Conservation (phyloP, 108 stramenopile genomes). For the Fragilaria radians region DNA sequence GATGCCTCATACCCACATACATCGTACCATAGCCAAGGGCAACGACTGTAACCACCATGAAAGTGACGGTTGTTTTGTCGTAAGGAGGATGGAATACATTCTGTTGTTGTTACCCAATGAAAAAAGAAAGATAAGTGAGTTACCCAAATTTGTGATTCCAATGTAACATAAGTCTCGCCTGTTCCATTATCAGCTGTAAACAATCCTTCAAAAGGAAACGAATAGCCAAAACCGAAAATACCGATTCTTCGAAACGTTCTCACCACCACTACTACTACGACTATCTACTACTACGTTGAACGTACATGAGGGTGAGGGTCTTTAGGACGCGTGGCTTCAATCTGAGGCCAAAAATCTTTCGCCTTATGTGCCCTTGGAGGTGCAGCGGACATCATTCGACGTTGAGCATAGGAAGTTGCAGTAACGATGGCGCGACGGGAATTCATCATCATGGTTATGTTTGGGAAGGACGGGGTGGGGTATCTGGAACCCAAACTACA, state of each 20-base stretch:
- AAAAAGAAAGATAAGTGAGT: no score
- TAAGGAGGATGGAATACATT: constrained; percentile 44
- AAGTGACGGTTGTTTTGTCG: constrained; percentile 17
- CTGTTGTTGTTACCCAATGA: constrained; percentile 12
- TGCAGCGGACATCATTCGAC: constrained; percentile 41
- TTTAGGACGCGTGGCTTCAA: constrained; percentile 54
- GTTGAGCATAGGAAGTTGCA: no score
- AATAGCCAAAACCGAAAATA: no score
- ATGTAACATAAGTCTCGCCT: no score
- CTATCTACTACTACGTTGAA: no score
- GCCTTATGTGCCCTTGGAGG: constrained; percentile 84
- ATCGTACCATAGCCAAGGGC: constrained; percentile 67
- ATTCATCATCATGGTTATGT: background rate
- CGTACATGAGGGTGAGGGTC: constrained; percentile 53
- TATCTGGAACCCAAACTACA: background rate
- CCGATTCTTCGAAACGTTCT: no score
- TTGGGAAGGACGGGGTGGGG: background rate
- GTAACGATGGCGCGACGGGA: constrained; percentile 15
- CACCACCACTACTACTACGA: no score
- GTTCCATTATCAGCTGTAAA: no score
- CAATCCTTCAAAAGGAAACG: no score
- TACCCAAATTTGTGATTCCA: no score
- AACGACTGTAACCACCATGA: constrained; percentile 16
- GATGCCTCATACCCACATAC: constrained; percentile 62
- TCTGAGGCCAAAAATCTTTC: constrained; percentile 51